phyloP scores from a whole-genome alignment of 805 yeast species.

The Maudiozyma pseudohumilis region DNA sequence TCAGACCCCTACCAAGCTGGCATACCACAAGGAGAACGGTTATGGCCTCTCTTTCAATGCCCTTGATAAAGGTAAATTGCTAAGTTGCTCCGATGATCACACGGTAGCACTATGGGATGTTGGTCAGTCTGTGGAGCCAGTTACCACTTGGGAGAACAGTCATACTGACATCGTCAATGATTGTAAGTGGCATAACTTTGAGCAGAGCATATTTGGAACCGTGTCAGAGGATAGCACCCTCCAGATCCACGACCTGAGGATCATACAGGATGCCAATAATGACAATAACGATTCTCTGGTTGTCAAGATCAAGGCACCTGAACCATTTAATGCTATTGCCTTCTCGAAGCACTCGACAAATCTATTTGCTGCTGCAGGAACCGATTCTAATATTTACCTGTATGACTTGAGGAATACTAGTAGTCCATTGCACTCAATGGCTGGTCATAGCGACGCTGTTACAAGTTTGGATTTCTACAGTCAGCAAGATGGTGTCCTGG shows the following conservation, averaged over 20 bases:
- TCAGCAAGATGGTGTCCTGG: constrained; percentile 63
- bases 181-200: constrained; percentile 57
- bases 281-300: constrained; percentile 17
- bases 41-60: constrained; percentile 67
- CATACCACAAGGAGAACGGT: constrained; percentile 57
- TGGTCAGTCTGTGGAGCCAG: constrained; percentile 21
- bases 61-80: constrained; percentile 36
- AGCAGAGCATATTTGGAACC: constrained; percentile 48
- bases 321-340: constrained; percentile 50
- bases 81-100: constrained; percentile 59
- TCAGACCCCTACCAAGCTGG: constrained; percentile 29
- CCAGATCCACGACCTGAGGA: constrained; percentile 45
- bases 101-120: constrained; percentile 56
- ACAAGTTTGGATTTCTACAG: constrained; percentile 73
- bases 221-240: constrained; percentile 63
- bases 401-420: constrained; percentile 49
- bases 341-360: constrained; percentile 54
- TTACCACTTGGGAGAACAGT: constrained; percentile 16
- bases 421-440: constrained; percentile 52
- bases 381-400: constrained; percentile 55
- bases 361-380: constrained; percentile 59
- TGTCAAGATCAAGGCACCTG: constrained; percentile 19
- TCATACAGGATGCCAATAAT: background rate
- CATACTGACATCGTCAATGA: constrained; percentile 64
- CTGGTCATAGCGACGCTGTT: constrained; percentile 70